A percentile compares a stretch with the other conserved stretches of the same genome.
Evolutionary conservation across 1,284 basidiomycete genomes (phyloP).

Genomic region (Rhodotorula sp.): DNA sequence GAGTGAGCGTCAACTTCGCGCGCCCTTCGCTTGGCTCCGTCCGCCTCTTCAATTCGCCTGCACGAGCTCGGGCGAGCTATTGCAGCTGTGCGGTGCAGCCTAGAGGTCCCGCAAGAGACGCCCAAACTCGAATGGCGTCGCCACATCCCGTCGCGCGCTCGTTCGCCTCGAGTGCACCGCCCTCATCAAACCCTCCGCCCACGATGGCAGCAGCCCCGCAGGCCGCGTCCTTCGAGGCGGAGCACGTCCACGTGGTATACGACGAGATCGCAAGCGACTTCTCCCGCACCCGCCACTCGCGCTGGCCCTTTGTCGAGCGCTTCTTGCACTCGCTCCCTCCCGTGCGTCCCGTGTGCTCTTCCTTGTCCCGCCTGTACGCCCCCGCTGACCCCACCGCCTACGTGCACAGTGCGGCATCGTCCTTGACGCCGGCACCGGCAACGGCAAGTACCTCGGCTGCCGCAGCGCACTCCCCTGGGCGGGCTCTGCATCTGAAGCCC

Average conservation of each 20-base stretch:
- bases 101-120: no score
- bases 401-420: slow-evolving; percentile 73
- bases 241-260: slow-evolving; percentile 40
- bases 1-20: no score
- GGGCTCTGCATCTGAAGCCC: slow-evolving; percentile 4
- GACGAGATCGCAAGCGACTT: slow-evolving; percentile 28
- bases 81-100: no score
- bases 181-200: no score
- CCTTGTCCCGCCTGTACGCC: not conserved
- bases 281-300: slow-evolving; percentile 57
- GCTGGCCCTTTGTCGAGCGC: slow-evolving; percentile 87
- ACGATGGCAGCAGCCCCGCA: not conserved
- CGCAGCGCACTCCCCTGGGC: slow-evolving; percentile 41
- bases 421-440: slow-evolving; percentile 93
- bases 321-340: slow-evolving; percentile 75
- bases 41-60: no score
- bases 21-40: no score
- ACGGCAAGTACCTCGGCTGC: slow-evolving; percentile 83
- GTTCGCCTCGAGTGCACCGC: no score
- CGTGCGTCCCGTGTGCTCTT: not conserved
- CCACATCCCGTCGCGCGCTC: no score
- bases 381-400: not conserved
- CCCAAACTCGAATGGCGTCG: no score
- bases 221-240: slow-evolving; percentile 23
- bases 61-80: no score